Percentiles rank a stretch among this genome's conserved stretches.
These are phyloP conservation scores for Beauveria rudraprayagi DNA, from an alignment of 2,329 filamentous ascomycete genomes.

Conservation along the genomic window DNA sequence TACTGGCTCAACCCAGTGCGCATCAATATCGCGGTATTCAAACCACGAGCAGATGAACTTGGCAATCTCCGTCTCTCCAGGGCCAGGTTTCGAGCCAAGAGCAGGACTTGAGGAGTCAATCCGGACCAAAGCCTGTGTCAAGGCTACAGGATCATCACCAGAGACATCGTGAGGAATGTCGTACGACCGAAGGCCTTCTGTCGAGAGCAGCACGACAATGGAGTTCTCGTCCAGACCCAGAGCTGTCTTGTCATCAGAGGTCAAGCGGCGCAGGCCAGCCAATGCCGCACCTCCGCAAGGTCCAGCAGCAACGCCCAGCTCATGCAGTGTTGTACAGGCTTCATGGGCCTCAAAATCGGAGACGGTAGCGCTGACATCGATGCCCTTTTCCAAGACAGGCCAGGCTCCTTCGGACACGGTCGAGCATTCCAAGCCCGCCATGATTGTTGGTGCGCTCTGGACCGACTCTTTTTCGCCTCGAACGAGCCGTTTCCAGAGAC, in stretches of 20 bases:
- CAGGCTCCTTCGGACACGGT: conserved; percentile 60
- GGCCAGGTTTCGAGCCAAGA: conserved; percentile 31
- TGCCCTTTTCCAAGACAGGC: conserved; percentile 46
- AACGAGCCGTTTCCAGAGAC: conserved; percentile 45
- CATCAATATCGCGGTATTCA: conserved; percentile 41
- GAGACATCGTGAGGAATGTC: conserved; percentile 32
- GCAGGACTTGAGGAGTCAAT: conserved; percentile 43
- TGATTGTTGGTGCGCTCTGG: conserved; percentile 55
- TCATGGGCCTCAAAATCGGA: conserved; percentile 55
- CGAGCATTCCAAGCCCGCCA: conserved; percentile 67
- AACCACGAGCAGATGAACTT: conserved; percentile 42
- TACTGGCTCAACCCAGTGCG: conserved; percentile 38
- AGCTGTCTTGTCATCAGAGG: conserved; percentile 22
- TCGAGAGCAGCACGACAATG: conserved; percentile 58
- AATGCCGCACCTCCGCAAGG: conserved; percentile 55
- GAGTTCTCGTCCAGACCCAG: conserved; percentile 38
- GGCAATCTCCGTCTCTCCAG: conserved; percentile 38
- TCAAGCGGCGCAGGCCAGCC: conserved; percentile 48
- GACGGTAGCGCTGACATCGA: conserved; percentile 54
- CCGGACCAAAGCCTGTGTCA: conserved; percentile 37
- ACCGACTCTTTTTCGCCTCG: conserved; percentile 40
- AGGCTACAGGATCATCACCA: conserved; percentile 29
- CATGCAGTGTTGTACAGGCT: conserved; percentile 46
- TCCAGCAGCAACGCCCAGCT: conserved; percentile 40
- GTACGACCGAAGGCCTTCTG: conserved; percentile 35